These are phyloP conservation scores for Leavenworthia alabamica DNA, from an alignment of 345 rosid genomes.

Conservation along the genomic window DNA sequence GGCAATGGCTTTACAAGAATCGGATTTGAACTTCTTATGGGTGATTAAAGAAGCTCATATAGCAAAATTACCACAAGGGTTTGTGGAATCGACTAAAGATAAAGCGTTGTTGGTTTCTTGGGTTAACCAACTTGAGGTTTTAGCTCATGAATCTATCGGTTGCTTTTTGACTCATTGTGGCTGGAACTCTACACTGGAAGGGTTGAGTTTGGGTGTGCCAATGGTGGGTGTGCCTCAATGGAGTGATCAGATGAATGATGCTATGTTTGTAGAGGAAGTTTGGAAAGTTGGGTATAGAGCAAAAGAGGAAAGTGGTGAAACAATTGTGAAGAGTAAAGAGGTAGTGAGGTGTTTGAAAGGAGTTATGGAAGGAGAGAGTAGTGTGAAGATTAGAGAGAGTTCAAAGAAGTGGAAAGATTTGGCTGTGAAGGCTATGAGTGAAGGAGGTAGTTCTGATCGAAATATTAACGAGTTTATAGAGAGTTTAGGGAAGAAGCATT, in stretches of 20 bases:
- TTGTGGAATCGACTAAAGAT: constrained; percentile 38
- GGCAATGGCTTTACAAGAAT: constrained; percentile 44
- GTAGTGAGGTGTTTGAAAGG: constrained; percentile 45
- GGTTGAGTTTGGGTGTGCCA: constrained; percentile 56
- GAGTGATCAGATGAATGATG: constrained; percentile 61
- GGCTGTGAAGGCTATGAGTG: constrained; percentile 44
- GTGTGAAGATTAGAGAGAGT: constrained; percentile 39
- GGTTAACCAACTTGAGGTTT: constrained; percentile 67
- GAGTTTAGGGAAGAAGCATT: constrained; percentile 24
- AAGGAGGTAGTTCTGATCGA: constrained; percentile 57
- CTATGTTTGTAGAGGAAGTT: constrained; percentile 53
- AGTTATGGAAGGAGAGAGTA: constrained; percentile 53
- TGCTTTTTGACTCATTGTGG: constrained; percentile 72
- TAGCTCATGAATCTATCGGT: constrained; percentile 43
- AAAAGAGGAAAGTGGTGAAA: constrained; percentile 41
- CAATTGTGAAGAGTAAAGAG: constrained; percentile 52
- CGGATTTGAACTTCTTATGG: constrained; percentile 53
- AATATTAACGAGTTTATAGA: constrained; percentile 45
- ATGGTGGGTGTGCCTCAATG: constrained; percentile 65
- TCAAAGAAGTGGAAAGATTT: constrained; percentile 46
- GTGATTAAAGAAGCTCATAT: constrained; percentile 52
- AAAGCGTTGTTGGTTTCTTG: constrained; percentile 47
- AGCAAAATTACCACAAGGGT: constrained; percentile 40
- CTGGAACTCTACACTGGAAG: constrained; percentile 76
- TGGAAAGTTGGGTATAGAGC: constrained; percentile 63